phyloP scores from a whole-genome alignment of 1,284 basidiomycete species.

The Trichosporon sp. region DNA sequence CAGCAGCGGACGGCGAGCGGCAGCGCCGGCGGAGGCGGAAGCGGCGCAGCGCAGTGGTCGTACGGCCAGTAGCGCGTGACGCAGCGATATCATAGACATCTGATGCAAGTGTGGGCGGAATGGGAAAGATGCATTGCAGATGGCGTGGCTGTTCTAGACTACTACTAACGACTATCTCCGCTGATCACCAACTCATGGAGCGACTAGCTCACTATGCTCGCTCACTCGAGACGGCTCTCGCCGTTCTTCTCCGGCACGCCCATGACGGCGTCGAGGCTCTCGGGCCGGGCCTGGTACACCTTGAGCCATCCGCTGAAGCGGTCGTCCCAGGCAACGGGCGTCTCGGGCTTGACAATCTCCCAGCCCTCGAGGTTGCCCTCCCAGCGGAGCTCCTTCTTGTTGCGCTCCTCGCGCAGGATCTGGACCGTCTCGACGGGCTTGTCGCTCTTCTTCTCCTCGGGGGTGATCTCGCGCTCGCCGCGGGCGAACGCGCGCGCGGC shows the following conservation, averaged over 20 bases:
- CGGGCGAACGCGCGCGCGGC: conserved; percentile 70
- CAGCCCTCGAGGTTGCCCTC: conserved; percentile 68
- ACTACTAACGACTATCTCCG: neutral
- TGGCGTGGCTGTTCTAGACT: neutral
- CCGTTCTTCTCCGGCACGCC: neutral
- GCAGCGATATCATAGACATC: neutral
- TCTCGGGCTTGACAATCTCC: conserved; percentile 65
- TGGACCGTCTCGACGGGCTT: conserved; percentile 82
- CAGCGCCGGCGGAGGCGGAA: neutral
- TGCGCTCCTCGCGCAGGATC: conserved; percentile 72
- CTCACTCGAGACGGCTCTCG: neutral
- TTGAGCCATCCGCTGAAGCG: conserved; percentile 63
- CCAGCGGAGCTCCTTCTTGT: conserved; percentile 85
- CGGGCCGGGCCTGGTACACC: conserved; percentile 54
- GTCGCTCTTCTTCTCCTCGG: conserved; percentile 62
- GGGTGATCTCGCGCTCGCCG: conserved; percentile 75
- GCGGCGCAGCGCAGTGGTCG: neutral
- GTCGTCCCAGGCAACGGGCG: conserved; percentile 69
- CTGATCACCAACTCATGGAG: too few relatives aligned
- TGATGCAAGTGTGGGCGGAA: neutral
- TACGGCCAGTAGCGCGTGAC: neutral
- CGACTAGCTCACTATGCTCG: neutral
- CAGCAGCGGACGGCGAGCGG: neutral
- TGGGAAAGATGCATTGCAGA: neutral
- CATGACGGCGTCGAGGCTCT: neutral